Base-by-base conservation (phyloP, 2,329 filamentous ascomycete genomes). In the Phialocephala subalpina region DNA sequence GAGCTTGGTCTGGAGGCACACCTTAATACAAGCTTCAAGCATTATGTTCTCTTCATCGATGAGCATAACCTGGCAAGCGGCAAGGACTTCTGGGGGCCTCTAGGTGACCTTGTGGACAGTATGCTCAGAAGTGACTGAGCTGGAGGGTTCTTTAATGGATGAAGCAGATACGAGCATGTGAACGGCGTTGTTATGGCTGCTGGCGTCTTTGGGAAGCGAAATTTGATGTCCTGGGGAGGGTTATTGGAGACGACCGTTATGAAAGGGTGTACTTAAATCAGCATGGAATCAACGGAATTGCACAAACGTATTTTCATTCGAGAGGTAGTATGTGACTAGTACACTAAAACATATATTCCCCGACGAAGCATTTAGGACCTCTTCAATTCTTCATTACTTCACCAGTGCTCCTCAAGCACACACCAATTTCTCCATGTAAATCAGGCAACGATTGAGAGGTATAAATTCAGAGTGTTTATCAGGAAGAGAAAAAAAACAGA, bases 11-110 rank as follows among this genome's bases (percentile, higher is more conserved):
- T 99, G 65, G 96, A 99, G 81, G 94, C 97, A 53, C 96, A 99
- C 80, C 87, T 99, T 71, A 99, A 99, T 82, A 99, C 96, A 16
- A 97, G 93, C 81, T 99, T 99, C 88, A 99, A 99, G 86, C 96
- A 99, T 81, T 99, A 98, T 77, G 96, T 99, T 69, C 87, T 99
- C 66, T 99, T 99, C 80, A 94, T 99, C 73, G 94, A 99, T 79
- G 97, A 99, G 85, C 96, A 98, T 81, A 90, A 88, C 72, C 82
- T 99, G 73, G 94, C 94, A 33, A 97, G 90, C 76, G 96, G 95
- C 59, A 94, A 97, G 80, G 96, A 99, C 79, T 99, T 95, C 82
- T 99, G 95, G 91, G 96, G 96, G 1, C 96, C 96, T 14, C 79
- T 99, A 65, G 95, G 95, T 12, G 96, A 99, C 79, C 82, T 99